Evolutionary conservation across 2,329 filamentous ascomycete genomes (phyloP).

Genomic region (Seiridium unicorne): DNA sequence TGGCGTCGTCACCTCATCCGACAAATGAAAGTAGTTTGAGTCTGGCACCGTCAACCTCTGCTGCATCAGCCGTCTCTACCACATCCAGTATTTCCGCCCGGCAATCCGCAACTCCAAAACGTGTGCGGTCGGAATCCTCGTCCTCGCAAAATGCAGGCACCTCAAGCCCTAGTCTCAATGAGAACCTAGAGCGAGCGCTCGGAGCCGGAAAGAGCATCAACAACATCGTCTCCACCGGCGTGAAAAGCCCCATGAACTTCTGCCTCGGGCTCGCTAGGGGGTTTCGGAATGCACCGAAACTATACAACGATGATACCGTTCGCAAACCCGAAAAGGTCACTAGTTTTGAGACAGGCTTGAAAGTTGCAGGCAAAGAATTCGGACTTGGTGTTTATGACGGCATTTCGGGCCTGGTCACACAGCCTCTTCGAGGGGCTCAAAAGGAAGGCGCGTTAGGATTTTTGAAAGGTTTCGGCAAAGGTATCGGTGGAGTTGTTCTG

Average conservation of each 20-base stretch:
- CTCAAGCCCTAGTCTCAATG: conserved; percentile 25
- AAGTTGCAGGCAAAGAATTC: conserved; percentile 76
- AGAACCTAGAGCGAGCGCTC: conserved; percentile 55
- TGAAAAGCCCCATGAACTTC: conserved; percentile 83
- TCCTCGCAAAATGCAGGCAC: background rate
- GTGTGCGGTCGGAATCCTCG: background rate
- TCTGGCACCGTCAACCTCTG: conserved; percentile 1
- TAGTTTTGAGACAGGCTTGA: conserved; percentile 71
- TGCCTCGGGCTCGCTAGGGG: conserved; percentile 79
- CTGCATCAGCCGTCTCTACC: conserved; percentile 3
- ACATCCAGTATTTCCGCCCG: background rate
- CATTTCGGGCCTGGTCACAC: conserved; percentile 75
- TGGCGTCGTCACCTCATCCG: background rate
- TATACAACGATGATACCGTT: conserved; percentile 84
- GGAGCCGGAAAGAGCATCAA: conserved; percentile 66
- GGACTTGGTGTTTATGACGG: conserved; percentile 78
- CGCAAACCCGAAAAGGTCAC: conserved; percentile 78
- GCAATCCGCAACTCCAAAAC: background rate
- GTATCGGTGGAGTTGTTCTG: conserved; percentile 75
- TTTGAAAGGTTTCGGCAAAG: conserved; percentile 78
- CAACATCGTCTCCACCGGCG: conserved; percentile 70
- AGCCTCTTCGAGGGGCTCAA: conserved; percentile 68
- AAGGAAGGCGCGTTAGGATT: conserved; percentile 64
- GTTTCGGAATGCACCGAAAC: conserved; percentile 81
- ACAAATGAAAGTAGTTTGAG: conserved; percentile 5